Evolutionary conservation across 192 early-diverging fungal genomes (phyloP), one percentile per base, ranked within the genome.

Genomic region (Coemansia sp.): DNA sequence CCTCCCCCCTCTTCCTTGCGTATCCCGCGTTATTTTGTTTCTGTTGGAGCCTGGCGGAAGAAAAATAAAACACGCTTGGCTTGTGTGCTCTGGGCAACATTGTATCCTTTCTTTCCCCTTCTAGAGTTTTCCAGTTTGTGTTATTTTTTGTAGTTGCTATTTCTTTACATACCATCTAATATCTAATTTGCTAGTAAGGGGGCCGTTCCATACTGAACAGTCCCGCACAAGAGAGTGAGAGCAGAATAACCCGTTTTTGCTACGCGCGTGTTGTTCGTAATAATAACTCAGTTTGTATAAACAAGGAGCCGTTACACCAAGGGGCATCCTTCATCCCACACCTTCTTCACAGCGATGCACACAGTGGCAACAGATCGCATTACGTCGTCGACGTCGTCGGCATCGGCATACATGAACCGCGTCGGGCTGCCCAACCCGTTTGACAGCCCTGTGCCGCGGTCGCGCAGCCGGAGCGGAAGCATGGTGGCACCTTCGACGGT

Each of bases 341-440:
- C 13, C 34, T 31, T 27, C 13, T 42, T 27, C 33, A 55, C 48
- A 14, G 15, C 38, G 38, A 77, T 78, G 75, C 53, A 62, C 57
- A 65, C 69, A 19, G 57, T 64, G 27, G 64, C 69, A 9, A 50
- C 75, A 0, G 75, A 70, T 42, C 68, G 50, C 33, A 22, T 65
- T 38, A 61, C 75, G 0, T 68, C 72, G 25, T 64, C 75, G 1
- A 22, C 62, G 37, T 64, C 75, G 0, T 68, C 72, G 25, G 61
- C 75, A 0, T 68, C 72, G 33, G 57, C 65, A 34, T 68, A 65
- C 23, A 37, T 71, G 59, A 38, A 65, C 33, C 62, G 65, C 13
- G 42, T 72, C 31, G 44, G 61, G 40, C 54, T 68, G 36, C 68
- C 74, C 22, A 72, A 58, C 27, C 75, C 75, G 53, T 78, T 72